A percentile compares a stretch with the other conserved stretches of the same genome.
Conservation (phyloP, 169 alveolate species). For the Plasmodium inui region DNA sequence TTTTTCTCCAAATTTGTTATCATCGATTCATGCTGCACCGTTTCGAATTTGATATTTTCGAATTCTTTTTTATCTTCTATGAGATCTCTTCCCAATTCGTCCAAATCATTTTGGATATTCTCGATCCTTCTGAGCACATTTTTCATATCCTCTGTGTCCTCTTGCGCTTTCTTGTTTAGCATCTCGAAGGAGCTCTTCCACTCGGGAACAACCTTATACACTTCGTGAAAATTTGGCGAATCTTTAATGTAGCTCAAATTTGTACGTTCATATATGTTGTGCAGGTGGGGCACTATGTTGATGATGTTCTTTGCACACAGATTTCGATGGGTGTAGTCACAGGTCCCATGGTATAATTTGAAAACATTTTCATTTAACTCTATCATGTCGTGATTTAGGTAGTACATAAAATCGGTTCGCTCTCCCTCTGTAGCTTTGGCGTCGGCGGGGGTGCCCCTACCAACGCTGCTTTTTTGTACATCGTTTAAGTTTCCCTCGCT, state of each 20-base stretch:
- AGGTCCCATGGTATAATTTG: constrained; percentile 15
- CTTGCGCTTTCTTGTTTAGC: constrained; percentile 56
- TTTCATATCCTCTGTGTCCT: constrained; percentile 71
- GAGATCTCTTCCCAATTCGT: constrained; percentile 41
- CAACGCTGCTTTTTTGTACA: not conserved
- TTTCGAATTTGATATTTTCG: constrained; percentile 72
- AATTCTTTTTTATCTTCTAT: constrained; percentile 70
- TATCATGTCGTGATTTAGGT: constrained; percentile 52
- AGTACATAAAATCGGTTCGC: constrained; percentile 8
- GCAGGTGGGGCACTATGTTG: constrained; percentile 53
- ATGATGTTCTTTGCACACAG: constrained; percentile 54
- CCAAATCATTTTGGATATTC: constrained; percentile 52
- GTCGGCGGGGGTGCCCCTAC: not conserved
- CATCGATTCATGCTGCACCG: constrained; percentile 59
- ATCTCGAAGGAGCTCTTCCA: constrained; percentile 70
- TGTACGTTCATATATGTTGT: constrained; percentile 59
- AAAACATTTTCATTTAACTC: constrained; percentile 49
- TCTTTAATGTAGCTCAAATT: constrained; percentile 71
- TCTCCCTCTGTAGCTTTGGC: not conserved
- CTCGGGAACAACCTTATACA: constrained; percentile 49
- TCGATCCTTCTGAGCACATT: constrained; percentile 51
- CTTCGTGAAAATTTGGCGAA: constrained; percentile 46
- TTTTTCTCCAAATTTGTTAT: constrained; percentile 51
- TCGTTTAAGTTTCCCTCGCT: not conserved
- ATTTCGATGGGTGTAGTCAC: constrained; percentile 45